These are phyloP conservation scores for Backusella morwellensis DNA, from an alignment of 192 early-diverging fungal genomes.

Conservation along the genomic window DNA sequence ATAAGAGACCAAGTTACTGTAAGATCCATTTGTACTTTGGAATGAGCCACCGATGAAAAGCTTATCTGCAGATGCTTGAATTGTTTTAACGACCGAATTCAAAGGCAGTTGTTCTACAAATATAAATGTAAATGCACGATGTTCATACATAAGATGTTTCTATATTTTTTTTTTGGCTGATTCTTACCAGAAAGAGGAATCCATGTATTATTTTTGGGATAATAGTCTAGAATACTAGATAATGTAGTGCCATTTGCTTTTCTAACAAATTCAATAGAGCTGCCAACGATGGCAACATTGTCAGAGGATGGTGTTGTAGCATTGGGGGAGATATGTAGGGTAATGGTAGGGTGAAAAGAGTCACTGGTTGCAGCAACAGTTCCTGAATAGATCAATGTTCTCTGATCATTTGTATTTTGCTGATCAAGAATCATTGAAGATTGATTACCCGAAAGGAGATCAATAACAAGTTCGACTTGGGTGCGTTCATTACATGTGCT, in stretches of 20 bases:
- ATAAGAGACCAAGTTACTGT: slow-evolving; percentile 58
- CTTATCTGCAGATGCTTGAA: slow-evolving; percentile 33
- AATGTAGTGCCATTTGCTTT: background rate
- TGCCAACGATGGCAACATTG: slow-evolving; percentile 21
- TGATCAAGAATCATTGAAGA: slow-evolving; percentile 12
- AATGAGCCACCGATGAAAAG: slow-evolving; percentile 60
- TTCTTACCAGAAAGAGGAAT: slow-evolving; percentile 4
- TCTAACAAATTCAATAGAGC: slow-evolving; percentile 28
- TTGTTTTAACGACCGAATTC: slow-evolving; percentile 47
- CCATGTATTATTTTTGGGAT: slow-evolving; percentile 10
- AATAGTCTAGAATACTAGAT: slow-evolving; percentile 27
- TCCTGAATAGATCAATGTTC: slow-evolving; percentile 24
- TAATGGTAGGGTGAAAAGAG: slow-evolving; percentile 25
- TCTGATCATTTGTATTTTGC: slow-evolving; percentile 7
- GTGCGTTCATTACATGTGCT: slow-evolving; percentile 29
- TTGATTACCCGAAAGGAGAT: background rate
- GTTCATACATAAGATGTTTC: background rate
- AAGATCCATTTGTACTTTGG: slow-evolving; percentile 25
- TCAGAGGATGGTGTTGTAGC: slow-evolving; percentile 17
- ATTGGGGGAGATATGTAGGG: slow-evolving; percentile 7
- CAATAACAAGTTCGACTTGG: slow-evolving; percentile 7
- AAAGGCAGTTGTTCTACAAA: slow-evolving; percentile 40
- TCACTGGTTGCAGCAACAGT: slow-evolving; percentile 18
- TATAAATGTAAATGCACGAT: background rate
- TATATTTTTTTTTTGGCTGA: background rate